Percentiles rank a stretch among this genome's conserved stretches.
Conservation (phyloP, 768 basidiomycete genomes). For the Pleurotus eryngii region DNA sequence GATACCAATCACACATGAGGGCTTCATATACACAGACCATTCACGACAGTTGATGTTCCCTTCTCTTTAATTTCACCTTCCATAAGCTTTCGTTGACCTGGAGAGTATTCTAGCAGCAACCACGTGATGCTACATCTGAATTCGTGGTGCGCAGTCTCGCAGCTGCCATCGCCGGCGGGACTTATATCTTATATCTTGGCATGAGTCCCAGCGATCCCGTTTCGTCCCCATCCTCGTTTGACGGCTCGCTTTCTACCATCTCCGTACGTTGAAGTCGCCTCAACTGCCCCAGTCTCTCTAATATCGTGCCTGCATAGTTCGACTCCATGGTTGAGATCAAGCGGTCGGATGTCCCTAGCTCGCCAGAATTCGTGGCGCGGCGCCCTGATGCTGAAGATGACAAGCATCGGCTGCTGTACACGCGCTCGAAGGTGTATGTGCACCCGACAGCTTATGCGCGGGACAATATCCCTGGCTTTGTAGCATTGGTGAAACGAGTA, state of each 20-base stretch:
- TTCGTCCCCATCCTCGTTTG: conserved; percentile 33
- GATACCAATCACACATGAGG: no score
- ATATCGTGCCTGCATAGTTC: conserved; percentile 26
- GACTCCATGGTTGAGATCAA: conserved; percentile 80
- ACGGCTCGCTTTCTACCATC: conserved; percentile 42
- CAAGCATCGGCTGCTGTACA: conserved; percentile 76
- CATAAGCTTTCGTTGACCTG: no score
- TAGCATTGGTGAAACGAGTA: conserved; percentile 87
- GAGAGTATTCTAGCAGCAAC: no score
- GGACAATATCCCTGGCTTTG: conserved; percentile 94
- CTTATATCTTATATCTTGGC: background rate
- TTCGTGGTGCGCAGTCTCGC: background rate
- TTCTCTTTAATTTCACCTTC: no score
- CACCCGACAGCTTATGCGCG: conserved; percentile 89
- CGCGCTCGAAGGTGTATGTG: conserved; percentile 93
- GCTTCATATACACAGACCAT: no score
- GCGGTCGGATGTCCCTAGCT: conserved; percentile 28
- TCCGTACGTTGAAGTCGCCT: conserved; percentile 36
- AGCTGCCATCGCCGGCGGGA: background rate
- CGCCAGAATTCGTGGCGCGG: conserved; percentile 16
- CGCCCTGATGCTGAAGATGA: conserved; percentile 42
- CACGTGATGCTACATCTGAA: no score
- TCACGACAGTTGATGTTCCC: no score
- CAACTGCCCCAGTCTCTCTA: conserved; percentile 3
- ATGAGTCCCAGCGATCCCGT: conserved; percentile 10